Conservation (phyloP, 306 rosid species). For the Lathyrus oleraceus region DNA sequence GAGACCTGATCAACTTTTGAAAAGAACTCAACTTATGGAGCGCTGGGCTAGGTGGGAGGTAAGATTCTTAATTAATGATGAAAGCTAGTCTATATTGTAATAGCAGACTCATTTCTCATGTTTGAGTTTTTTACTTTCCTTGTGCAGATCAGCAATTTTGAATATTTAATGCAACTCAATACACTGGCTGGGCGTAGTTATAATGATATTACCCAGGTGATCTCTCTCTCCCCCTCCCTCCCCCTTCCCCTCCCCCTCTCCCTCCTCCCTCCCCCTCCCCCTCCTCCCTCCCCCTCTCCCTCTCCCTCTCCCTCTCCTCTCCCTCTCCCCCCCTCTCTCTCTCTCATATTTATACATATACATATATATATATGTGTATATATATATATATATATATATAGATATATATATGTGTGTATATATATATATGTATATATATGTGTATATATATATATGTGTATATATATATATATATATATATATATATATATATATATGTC, state of each 20-base stretch:
- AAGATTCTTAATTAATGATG: conserved; percentile 34
- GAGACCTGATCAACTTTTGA: conserved; percentile 96
- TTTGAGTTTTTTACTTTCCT: conserved; percentile 24
- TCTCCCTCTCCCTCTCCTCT: too few species aligned
- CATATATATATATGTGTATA: too few species aligned
- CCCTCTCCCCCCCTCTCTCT: background rate
- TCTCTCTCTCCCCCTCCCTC: conserved; percentile 8
- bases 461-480: too few species aligned
- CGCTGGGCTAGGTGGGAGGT: conserved; percentile 99
- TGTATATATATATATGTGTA: too few species aligned
- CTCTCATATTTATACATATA: too few species aligned
- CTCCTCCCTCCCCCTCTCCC: too few species aligned
- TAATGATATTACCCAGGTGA: conserved; percentile 96
- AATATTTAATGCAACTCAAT: conserved; percentile 97
- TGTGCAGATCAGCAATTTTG: conserved; percentile 97
- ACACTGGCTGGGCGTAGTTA: conserved; percentile 98
- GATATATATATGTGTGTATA: too few species aligned
- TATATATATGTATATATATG: too few species aligned
- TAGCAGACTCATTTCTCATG: conserved; percentile 8
- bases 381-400: too few species aligned
- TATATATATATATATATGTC: too few species aligned
- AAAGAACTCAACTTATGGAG: conserved; percentile 98
- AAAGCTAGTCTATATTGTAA: conserved; percentile 24
- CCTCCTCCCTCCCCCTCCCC: too few species aligned
- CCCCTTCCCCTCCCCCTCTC: too few species aligned